phyloP scores from a whole-genome alignment of 352 stramenopile genomes.

The Phytophthora cactorum region DNA sequence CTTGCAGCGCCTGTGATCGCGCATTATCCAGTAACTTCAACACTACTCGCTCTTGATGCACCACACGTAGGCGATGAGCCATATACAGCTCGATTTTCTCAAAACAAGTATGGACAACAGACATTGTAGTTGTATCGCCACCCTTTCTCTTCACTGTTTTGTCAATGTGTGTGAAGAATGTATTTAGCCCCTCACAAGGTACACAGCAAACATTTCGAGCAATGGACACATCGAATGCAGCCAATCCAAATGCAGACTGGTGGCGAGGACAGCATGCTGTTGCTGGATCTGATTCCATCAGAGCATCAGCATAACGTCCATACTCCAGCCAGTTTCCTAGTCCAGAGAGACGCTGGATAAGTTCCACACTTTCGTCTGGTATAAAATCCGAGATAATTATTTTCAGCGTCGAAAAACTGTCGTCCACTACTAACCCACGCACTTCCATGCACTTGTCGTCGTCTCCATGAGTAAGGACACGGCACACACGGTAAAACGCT shows the following conservation, averaged over 20 bases:
- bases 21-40: background rate
- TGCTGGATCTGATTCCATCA: no score
- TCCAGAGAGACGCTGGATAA: background rate
- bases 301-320: background rate
- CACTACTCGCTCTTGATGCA: conserved; percentile 1
- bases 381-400: background rate
- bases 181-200: conserved; percentile 1
- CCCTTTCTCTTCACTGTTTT: background rate
- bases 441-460: background rate
- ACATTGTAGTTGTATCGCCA: background rate
- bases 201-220: background rate
- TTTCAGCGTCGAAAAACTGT: background rate
- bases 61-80: conserved; percentile 5
- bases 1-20: background rate
- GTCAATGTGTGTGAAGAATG: background rate
- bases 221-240: background rate
- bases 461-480: background rate
- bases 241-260: background rate
- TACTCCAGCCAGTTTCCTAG: background rate
- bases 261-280: background rate
- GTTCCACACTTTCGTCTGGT: background rate
- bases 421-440: background rate
- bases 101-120: background rate
- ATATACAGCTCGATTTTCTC: conserved; percentile 12
- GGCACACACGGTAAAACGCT: conserved; percentile 11